A percentile compares a stretch with the other conserved stretches of the same genome.
Evolutionary conservation across 208 protist species (phyloP).

Genomic region (Leishmania braziliensis): DNA sequence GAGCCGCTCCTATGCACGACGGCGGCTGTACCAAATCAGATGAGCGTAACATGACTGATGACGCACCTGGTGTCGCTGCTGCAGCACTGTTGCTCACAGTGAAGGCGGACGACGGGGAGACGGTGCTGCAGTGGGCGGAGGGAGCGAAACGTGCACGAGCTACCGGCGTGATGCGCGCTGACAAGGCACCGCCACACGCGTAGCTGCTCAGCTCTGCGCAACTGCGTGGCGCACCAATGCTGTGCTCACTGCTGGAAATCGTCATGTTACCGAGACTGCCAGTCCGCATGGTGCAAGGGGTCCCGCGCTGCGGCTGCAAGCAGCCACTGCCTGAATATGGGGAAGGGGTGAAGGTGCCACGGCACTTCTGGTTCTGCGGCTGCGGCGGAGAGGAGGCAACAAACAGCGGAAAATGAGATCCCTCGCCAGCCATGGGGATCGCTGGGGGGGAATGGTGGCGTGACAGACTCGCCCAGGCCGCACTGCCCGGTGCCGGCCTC

Average conservation of each 20-base stretch:
- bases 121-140: neutral
- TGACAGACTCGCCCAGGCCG: neutral
- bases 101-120: neutral
- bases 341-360: neutral
- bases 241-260: neutral
- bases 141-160: neutral
- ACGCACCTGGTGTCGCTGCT: neutral
- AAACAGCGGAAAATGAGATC: neutral
- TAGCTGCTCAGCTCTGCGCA: constrained; percentile 1
- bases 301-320: constrained; percentile 29
- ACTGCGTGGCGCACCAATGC: constrained; percentile 1
- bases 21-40: neutral
- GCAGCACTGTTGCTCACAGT: neutral
- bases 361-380: neutral
- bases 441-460: neutral
- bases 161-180: neutral
- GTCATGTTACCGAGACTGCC: constrained; percentile 4
- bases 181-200: constrained; percentile 1
- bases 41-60: constrained; percentile 7
- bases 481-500: neutral
- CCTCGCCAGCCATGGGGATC: neutral
- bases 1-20: neutral
- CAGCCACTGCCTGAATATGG: constrained; percentile 11
- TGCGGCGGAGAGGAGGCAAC: neutral
- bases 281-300: constrained; percentile 15